Evolutionary conservation across 2,329 filamentous ascomycete genomes (phyloP).

Genomic region (Cladosporium sp.): DNA sequence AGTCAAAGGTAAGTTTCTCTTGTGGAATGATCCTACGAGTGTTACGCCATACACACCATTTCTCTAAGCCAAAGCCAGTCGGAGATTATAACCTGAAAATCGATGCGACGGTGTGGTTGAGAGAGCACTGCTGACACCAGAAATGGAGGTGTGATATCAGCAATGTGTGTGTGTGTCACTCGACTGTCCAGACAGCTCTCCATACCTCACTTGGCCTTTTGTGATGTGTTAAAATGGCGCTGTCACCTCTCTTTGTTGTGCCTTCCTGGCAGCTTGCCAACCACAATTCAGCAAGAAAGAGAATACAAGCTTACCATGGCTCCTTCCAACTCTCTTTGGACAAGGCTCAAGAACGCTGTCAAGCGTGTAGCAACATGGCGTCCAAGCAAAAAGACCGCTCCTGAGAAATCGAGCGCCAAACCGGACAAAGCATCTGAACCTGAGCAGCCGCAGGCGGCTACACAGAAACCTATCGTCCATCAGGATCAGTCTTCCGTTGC

Average conservation of each 20-base stretch:
- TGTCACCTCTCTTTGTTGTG: neutral
- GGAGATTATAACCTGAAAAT: neutral
- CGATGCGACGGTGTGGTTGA: neutral
- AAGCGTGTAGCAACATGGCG: neutral
- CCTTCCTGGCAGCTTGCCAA: neutral
- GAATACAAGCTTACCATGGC: conserved; percentile 1
- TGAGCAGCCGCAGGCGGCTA: conserved; percentile 7
- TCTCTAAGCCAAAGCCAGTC: neutral
- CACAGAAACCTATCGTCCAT: conserved; percentile 1
- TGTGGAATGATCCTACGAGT: neutral
- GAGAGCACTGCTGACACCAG: neutral
- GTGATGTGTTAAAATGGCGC: neutral
- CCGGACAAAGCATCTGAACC: neutral
- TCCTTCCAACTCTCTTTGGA: conserved; percentile 3
- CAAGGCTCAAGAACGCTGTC: neutral
- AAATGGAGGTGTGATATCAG: neutral
- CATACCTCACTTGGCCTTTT: neutral
- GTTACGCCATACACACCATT: neutral
- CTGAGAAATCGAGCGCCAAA: neutral
- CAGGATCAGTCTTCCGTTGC: neutral
- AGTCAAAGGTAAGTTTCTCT: neutral
- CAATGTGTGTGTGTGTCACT: neutral
- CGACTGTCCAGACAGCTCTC: neutral
- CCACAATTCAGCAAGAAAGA: neutral
- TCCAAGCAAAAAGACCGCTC: neutral